Evolutionary conservation across 176 grass and related monocot genomes (phyloP).

Genomic region (Lolium multiflorum): DNA sequence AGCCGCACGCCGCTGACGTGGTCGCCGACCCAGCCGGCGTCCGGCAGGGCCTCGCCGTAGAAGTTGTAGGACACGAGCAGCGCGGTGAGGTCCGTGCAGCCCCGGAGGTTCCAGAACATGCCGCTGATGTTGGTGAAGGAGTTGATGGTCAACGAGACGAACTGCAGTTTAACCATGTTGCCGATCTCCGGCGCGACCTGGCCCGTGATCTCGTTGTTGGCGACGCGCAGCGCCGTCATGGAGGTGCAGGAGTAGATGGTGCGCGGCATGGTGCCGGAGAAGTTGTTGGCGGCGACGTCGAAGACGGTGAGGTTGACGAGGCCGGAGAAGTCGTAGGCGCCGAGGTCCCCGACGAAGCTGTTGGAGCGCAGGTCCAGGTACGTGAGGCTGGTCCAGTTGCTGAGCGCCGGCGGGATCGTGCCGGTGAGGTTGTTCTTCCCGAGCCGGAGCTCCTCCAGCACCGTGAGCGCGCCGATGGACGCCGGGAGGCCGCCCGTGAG

Average conservation of each 20-base stretch:
- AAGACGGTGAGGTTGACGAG: slow-evolving; percentile 52
- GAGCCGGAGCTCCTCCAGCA: slow-evolving; percentile 42
- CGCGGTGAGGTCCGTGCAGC: slow-evolving; percentile 31
- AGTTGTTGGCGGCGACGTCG: slow-evolving; percentile 51
- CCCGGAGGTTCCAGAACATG: slow-evolving; percentile 55
- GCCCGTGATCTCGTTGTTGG: slow-evolving; percentile 34
- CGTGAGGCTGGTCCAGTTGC: slow-evolving; percentile 49
- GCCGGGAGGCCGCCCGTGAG: slow-evolving; percentile 45
- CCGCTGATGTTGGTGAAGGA: slow-evolving; percentile 53
- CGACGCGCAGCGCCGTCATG: slow-evolving; percentile 48
- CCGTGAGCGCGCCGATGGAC: slow-evolving; percentile 42
- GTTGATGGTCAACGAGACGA: slow-evolving; percentile 50
- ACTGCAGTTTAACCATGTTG: slow-evolving; percentile 34
- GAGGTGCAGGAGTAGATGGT: slow-evolving; percentile 55
- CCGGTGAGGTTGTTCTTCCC: slow-evolving; percentile 44
- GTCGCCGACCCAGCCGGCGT: slow-evolving; percentile 51
- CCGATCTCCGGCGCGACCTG: slow-evolving; percentile 46
- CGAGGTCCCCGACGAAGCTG: slow-evolving; percentile 51
- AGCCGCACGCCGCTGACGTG: slow-evolving; percentile 39
- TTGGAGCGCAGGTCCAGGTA: slow-evolving; percentile 45
- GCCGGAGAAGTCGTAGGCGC: slow-evolving; percentile 47
- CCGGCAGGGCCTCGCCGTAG: slow-evolving; percentile 55
- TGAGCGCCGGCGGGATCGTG: slow-evolving; percentile 41
- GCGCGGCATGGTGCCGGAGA: slow-evolving; percentile 52
- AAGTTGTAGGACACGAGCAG: slow-evolving; percentile 58